phyloP scores from a whole-genome alignment of 164 flowering plant genomes.

The Chloranthus sessilifolius region DNA sequence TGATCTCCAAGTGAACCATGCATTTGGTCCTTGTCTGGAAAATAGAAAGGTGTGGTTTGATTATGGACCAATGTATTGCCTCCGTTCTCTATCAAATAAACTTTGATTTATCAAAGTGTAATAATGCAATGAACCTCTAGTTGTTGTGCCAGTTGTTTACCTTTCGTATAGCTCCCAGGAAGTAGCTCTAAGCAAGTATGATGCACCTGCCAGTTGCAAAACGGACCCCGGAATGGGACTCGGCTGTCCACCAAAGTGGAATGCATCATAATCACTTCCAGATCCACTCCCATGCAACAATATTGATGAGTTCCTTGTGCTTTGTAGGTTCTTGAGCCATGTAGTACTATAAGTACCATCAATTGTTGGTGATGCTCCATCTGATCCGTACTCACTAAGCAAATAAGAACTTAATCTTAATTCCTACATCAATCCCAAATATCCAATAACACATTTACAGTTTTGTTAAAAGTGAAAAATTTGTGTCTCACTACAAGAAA shows the following conservation, averaged over 20 bases:
- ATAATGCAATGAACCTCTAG: no score
- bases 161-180: constrained; percentile 97
- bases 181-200: constrained; percentile 77
- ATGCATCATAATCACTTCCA: constrained; percentile 28
- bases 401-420: constrained; percentile 68
- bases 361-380: constrained; percentile 43
- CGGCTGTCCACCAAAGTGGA: constrained; percentile 56
- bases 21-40: no score
- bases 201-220: constrained; percentile 69
- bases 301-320: constrained; percentile 42
- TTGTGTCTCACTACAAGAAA: not conserved
- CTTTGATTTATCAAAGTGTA: no score
- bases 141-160: no score
- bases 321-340: constrained; percentile 76
- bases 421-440: constrained; percentile 44
- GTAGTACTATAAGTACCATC: constrained; percentile 80
- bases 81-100: no score
- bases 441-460: not conserved
- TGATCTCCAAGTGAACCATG: no score
- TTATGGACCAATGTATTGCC: no score
- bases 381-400: constrained; percentile 63
- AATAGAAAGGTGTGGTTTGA: no score
- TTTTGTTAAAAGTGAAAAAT: not conserved
- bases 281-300: constrained; percentile 46
- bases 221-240: constrained; percentile 79